These are phyloP conservation scores for Backusella australiensis DNA, from an alignment of 192 early-diverging fungal genomes.

Conservation along the genomic window DNA sequence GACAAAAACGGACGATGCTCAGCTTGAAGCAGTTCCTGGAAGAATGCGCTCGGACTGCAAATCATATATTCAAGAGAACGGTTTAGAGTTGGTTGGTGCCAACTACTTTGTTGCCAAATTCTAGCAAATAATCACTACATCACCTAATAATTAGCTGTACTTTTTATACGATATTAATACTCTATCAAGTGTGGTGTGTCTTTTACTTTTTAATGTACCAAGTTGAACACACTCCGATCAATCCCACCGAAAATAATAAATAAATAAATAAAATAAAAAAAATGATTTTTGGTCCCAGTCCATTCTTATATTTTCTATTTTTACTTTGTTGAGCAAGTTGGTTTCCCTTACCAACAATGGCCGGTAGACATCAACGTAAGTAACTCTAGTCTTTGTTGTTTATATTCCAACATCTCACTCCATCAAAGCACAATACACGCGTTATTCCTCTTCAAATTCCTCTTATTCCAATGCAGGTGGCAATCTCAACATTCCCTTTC, in stretches of 20 bases:
- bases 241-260: too few relatives aligned
- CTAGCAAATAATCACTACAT: background rate
- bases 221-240: too few relatives aligned
- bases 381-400: background rate
- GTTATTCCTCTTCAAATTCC: slow-evolving; percentile 14
- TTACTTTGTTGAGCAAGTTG: background rate
- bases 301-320: background rate
- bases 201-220: too few relatives aligned
- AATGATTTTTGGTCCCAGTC: too few relatives aligned
- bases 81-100: background rate
- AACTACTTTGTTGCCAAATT: background rate
- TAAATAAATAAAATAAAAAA: too few relatives aligned
- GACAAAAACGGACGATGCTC: slow-evolving; percentile 12
- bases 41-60: background rate
- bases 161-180: too few relatives aligned
- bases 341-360: slow-evolving; percentile 10
- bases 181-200: too few relatives aligned
- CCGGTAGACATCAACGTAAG: slow-evolving; percentile 31
- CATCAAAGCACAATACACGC: slow-evolving; percentile 24
- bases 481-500: slow-evolving; percentile 31
- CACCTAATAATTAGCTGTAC: too few relatives aligned
- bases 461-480: slow-evolving; percentile 5
- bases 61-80: background rate
- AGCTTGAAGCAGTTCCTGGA: background rate
- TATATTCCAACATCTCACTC: background rate